A percentile compares a stretch with the other conserved stretches of the same genome.
Evolutionary conservation across 2,329 filamentous ascomycete species (phyloP).

Genomic region (Elsinoe fawcettii): DNA sequence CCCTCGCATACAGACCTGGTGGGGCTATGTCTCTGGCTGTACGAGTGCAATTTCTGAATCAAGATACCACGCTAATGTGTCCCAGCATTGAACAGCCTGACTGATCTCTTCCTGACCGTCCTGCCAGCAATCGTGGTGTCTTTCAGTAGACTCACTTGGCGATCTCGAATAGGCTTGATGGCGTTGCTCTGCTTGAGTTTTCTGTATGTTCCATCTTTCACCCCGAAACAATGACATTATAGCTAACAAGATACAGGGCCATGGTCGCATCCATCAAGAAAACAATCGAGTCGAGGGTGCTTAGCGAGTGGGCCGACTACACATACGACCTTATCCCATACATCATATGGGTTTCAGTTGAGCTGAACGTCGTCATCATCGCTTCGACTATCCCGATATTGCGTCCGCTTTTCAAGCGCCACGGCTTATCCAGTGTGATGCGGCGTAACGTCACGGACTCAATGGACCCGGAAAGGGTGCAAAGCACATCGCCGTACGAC

Average conservation of each 20-base stretch:
- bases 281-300: constrained; percentile 25
- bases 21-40: constrained; percentile 20
- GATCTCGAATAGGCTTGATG: constrained; percentile 23
- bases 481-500: constrained; percentile 13
- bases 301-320: constrained; percentile 25
- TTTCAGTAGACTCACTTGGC: constrained; percentile 23
- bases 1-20: constrained; percentile 20
- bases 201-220: constrained; percentile 16
- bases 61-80: constrained; percentile 20
- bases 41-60: background rate
- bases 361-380: constrained; percentile 31
- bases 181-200: constrained; percentile 24
- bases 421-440: constrained; percentile 16
- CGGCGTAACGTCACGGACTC: constrained; percentile 17
- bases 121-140: constrained; percentile 27
- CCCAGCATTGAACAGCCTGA: constrained; percentile 26
- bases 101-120: constrained; percentile 25
- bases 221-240: background rate
- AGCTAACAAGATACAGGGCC: constrained; percentile 19
- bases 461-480: constrained; percentile 7
- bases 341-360: constrained; percentile 25
- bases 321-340: constrained; percentile 25
- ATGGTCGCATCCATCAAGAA: constrained; percentile 27
- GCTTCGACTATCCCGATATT: constrained; percentile 26
- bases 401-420: constrained; percentile 22